A percentile compares a stretch with the other conserved stretches of the same genome.
Conservation (phyloP, 192 early-diverging fungal species). For the Rhizoclosmatium globosum region DNA sequence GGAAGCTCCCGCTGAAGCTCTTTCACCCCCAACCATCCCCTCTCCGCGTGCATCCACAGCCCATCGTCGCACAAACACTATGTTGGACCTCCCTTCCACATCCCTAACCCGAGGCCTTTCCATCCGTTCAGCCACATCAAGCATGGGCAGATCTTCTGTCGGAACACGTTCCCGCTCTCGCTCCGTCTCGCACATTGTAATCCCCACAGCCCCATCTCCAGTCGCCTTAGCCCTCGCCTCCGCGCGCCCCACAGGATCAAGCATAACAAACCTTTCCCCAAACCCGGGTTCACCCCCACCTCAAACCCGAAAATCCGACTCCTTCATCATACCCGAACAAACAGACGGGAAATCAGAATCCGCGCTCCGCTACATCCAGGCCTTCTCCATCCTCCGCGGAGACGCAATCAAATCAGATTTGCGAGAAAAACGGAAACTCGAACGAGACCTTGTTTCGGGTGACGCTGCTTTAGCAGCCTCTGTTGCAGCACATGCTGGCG, state of each 20-base stretch:
- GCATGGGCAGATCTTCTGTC: background rate
- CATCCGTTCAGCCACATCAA: background rate
- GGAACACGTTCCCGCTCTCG: background rate
- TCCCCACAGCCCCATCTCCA: too few relatives aligned
- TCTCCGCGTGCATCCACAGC: background rate
- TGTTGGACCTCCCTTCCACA: background rate
- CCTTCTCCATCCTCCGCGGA: conserved; percentile 10
- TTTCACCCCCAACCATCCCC: background rate
- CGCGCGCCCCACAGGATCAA: background rate
- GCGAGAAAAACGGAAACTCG: background rate
- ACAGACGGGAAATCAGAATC: background rate
- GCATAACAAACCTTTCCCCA: background rate
- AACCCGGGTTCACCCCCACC: background rate
- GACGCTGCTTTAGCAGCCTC: background rate
- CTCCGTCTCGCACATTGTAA: too few relatives aligned
- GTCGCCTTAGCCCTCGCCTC: too few relatives aligned
- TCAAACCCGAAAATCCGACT: background rate
- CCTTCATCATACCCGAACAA: background rate
- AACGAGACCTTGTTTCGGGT: background rate
- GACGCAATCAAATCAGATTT: background rate
- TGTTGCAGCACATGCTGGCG: background rate
- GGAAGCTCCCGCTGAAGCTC: too few relatives aligned
- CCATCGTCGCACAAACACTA: too few relatives aligned
- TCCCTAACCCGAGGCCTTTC: background rate
- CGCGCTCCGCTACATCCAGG: conserved; percentile 13